Evolutionary conservation across 2,329 filamentous ascomycete genomes (phyloP).

Genomic region (Aureobasidium sp.): DNA sequence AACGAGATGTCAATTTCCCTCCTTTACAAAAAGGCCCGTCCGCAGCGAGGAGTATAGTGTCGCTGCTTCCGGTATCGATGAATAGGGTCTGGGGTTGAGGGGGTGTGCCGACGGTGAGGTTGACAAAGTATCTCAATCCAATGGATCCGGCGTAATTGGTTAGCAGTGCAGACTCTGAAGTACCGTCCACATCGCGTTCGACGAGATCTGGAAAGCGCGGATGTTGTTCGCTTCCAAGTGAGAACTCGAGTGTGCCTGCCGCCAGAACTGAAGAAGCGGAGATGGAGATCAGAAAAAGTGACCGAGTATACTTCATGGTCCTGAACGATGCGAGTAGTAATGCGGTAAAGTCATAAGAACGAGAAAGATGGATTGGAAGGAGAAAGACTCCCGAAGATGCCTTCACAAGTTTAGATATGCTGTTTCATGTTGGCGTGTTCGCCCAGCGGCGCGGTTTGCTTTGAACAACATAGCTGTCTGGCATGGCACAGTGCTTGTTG

Average conservation of each 20-base stretch:
- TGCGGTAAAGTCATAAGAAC: not conserved
- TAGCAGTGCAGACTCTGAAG: not conserved
- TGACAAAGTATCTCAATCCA: not conserved
- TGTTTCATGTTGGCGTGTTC: not conserved
- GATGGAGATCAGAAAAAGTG: not conserved
- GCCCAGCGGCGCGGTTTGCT: not conserved
- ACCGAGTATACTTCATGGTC: not conserved
- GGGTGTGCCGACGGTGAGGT: slow-evolving; percentile 25
- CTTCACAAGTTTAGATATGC: not conserved
- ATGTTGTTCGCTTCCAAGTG: not conserved
- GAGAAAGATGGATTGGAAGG: not conserved
- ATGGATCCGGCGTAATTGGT: not conserved
- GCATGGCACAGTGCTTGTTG: not conserved
- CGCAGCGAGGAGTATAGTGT: slow-evolving; percentile 25
- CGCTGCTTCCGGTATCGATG: slow-evolving; percentile 27
- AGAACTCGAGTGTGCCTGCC: not conserved
- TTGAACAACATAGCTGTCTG: not conserved
- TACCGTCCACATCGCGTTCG: not conserved
- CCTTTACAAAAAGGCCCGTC: slow-evolving; percentile 9
- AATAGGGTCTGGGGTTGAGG: slow-evolving; percentile 25
- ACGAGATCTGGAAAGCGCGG: not conserved
- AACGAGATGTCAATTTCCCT: slow-evolving; percentile 12
- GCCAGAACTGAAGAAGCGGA: not conserved
- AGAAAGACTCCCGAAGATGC: too few species aligned
- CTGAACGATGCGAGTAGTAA: not conserved